Evolutionary conservation across 1,139 yeast species (phyloP).

Genomic region (Taiozyma onychis): DNA sequence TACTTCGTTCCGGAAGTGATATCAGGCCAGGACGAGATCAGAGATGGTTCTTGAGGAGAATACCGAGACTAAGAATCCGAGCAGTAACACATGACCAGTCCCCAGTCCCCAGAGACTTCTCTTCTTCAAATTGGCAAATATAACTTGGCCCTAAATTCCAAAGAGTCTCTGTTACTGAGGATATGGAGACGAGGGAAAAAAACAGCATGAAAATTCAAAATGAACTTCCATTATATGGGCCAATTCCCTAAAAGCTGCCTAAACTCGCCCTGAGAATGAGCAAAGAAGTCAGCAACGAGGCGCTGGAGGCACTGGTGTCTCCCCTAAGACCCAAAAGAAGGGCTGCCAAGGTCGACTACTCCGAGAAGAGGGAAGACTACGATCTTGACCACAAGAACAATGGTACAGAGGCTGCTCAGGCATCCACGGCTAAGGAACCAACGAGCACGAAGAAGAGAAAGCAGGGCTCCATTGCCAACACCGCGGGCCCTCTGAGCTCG

Average conservation of each 20-base stretch:
- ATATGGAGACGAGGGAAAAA: background rate
- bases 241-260: background rate
- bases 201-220: background rate
- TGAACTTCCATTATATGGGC: background rate
- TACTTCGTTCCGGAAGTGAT: background rate
- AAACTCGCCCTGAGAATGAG: background rate
- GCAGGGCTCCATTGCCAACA: background rate
- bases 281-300: background rate
- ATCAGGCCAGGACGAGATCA: background rate
- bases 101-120: background rate
- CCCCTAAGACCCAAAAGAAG: constrained; percentile 21
- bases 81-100: background rate
- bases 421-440: constrained; percentile 1
- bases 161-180: background rate
- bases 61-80: background rate
- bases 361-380: constrained; percentile 28
- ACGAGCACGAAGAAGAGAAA: constrained; percentile 1
- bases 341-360: constrained; percentile 29
- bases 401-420: constrained; percentile 1
- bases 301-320: background rate
- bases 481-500: background rate
- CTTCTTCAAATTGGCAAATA: background rate
- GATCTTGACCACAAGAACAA: constrained; percentile 4
- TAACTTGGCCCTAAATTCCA: background rate
- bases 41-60: background rate